Base-by-base conservation (phyloP, 257 asterid species). In the Primulina tabacum region DNA sequence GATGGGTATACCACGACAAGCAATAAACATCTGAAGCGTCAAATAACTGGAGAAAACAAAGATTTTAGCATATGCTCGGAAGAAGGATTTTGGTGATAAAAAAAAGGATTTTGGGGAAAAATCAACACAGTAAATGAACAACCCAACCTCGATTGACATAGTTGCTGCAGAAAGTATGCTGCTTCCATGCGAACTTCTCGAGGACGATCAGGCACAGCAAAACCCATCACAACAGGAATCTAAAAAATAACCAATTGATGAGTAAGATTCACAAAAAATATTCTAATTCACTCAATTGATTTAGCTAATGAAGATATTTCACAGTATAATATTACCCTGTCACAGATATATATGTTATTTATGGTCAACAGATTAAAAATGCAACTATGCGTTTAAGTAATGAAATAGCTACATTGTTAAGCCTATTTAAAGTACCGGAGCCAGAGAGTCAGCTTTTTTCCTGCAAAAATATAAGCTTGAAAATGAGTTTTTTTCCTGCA, bases 171-270 rank as follows among this genome's bases (percentile, higher is more conserved):
- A 77, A 94, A 94, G 78, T 70, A 91, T 52, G 99, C 99, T 64
- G 98, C 99, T 88, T 91, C 98, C 86, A 88, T 86, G 77, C 99
- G 98, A 71, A 94, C 84, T 83, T 94, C 99, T 17, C 90, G 83
- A 26, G 97, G 97, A 62, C 92, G 96, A 75, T 94, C 98, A 67
- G 90, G 97, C 71, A 83, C 85, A 24, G 99, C 96, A 82, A 94
- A 94, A 75, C 96, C 81, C 99, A 89, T 94, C 75, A 90, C 93
- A 63, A 82, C 81, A 38, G 98, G 99, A 79, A 94, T 84, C 99
- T 94, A 85, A 52, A 28, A 73, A 37, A 65, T 59, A 64, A 33
- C 33, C 35, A 69, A 60, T 38, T 34, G 8, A 70, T 71, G 56
- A 70, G 73, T 47, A 69, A 29, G 37, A 57, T 73, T 72, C 43